Percentiles rank a stretch among this genome's conserved stretches.
Evolutionary conservation across 495 filamentous ascomycete genomes (phyloP).

Genomic region (Patellaria atrata): DNA sequence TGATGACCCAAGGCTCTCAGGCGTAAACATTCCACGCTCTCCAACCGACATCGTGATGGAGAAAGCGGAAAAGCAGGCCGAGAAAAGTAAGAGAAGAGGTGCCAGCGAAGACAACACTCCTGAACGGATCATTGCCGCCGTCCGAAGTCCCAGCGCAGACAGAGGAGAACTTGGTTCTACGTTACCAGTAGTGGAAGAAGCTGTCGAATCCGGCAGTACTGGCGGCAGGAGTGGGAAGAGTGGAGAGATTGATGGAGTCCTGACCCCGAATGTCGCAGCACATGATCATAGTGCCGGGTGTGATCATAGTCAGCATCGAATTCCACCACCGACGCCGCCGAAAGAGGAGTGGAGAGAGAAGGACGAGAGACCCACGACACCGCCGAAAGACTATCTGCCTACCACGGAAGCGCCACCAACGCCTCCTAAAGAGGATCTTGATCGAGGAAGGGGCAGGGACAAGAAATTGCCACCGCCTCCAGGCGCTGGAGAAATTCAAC

Average conservation of each 20-base stretch:
- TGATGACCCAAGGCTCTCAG: conserved; percentile 21
- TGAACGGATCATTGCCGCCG: conserved; percentile 34
- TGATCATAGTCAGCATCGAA: conserved; percentile 4
- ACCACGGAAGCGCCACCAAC: conserved; percentile 18
- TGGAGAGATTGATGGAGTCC: conserved; percentile 10
- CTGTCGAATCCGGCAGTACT: conserved; percentile 62
- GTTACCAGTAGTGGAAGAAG: conserved; percentile 88
- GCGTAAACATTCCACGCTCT: conserved; percentile 31
- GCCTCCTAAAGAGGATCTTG: conserved; percentile 23
- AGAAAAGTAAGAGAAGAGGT: conserved; percentile 32
- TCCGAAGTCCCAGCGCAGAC: conserved; percentile 41
- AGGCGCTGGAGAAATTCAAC: no score
- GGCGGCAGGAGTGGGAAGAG: conserved; percentile 38
- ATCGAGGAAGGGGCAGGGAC: conserved; percentile 16
- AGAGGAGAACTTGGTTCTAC: conserved; percentile 46
- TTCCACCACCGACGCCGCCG: conserved; percentile 26
- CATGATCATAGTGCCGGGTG: conserved; percentile 8
- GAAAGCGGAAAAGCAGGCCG: conserved; percentile 35
- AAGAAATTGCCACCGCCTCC: conserved; percentile 22
- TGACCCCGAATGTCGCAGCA: conserved; percentile 5
- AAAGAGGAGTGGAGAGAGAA: conserved; percentile 15
- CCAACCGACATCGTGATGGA: conserved; percentile 38
- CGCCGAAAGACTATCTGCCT: conserved; percentile 18
- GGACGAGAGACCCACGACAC: conserved; percentile 20
- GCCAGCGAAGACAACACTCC: conserved; percentile 39